Evolutionary conservation across 352 stramenopile genomes (phyloP), one percentile per base, ranked within the genome.

Genomic region (Pythium phragmitis): DNA sequence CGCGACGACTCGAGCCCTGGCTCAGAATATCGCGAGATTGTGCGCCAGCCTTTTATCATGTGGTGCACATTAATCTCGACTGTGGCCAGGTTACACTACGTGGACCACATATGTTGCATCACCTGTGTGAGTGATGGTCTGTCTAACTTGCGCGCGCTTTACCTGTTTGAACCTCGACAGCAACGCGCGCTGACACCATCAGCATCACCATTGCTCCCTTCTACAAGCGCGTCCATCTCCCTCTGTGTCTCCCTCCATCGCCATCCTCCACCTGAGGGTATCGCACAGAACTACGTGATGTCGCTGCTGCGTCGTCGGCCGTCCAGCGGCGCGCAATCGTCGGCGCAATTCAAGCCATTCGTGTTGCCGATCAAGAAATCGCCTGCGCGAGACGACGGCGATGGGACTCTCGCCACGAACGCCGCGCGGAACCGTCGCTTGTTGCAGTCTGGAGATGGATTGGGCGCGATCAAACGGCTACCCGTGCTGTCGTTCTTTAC

Each of bases 401-500:
- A 74, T 30, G 77, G 82, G 61, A 39, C 30, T 19, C 33, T 8
- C 7, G 53, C 47, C 6, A 19, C 8, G 16, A 53, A 60, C 36
- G 69, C 74, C 8, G 70, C 57, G 23, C 69, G 58, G 37, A 92
- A 89, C 47, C 81, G 78, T 21, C 72, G 79, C 42, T 71, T 80
- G 14, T 57, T 91, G 37, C 73, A 77, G 51, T 79, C 67, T 23
- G 82, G 85, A 19, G 49, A 45, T 5, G 57, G 45, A 9, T 51
- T 74, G 5, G 63, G 63, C 16, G 87, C 79, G 37, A 79, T 94
- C 70, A 94, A 93, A 71, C 75, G 80, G 7, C 75, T 96, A 49
- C 87, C 85, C 17, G 87, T 96, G 60, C 63, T 96, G 42, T 94
- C 85, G 17, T 93, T 96, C 65, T 64, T 96, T 46, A 79, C 86